Evolutionary conservation across 1,284 basidiomycete genomes (phyloP), one percentile per base, ranked within the genome.

Genomic region (Cryptococcus sp.): DNA sequence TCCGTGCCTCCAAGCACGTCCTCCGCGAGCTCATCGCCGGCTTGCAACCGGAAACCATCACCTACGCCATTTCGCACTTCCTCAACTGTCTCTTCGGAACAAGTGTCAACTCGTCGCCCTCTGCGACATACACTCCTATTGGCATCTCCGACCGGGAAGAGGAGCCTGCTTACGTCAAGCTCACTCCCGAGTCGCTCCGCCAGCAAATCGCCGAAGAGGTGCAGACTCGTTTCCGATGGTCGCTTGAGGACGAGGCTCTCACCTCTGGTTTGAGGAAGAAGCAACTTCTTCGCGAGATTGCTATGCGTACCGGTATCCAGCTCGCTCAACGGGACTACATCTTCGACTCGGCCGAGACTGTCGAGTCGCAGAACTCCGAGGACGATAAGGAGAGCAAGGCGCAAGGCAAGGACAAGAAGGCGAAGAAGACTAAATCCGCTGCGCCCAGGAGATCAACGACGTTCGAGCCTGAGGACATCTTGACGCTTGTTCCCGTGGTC

Each of bases 81-180:
- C 78, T 84, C 73, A 85, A 85, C 78, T 84, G 83, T 65, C 77
- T 85, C 5, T 68, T 85, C n/a, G 83, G 83, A 50, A 66, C 77
- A 10, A 69, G 68, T 7, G 52, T 78, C 61, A 80, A 82, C 68
- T 50, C 80, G 17, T 65, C 70, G 10, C 82, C 83, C 13, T 67
- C 73, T 47, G 76, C 82, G 16, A 60, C 65, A 11, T 78, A 71
- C 68, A 71, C 76, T 53, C 64, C 77, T n/a, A 64, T 74, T 56
- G 69, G 75, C 48, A 66, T 79, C 41, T 54, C 64, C 35, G 64
- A 68, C 23, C 49, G 47, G 25, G 55, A 67, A 13, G 54, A 62
- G 6, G 61, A 71, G 54, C 79, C 80, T 15, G 60, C 61, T 1
- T 85, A 84, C 78, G 75, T 78, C 50, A 66, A 73, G 52, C 76